Base-by-base conservation (phyloP, 2,329 filamentous ascomycete genomes). In the Botrytis deweyae region DNA sequence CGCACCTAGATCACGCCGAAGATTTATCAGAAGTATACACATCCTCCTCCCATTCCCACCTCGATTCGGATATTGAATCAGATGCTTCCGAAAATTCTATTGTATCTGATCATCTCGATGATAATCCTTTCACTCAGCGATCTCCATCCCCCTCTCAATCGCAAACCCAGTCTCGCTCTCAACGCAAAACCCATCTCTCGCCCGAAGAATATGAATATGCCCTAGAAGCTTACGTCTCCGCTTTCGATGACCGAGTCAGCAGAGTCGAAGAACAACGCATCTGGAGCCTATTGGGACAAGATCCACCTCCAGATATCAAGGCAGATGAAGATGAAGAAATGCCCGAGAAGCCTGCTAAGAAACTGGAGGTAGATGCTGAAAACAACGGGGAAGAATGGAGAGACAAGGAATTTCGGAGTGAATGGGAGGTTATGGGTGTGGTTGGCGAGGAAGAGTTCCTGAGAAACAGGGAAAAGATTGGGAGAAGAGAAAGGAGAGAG, bases 401-500 rank as follows among this genome's bases (percentile, higher is more conserved):
- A 40, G 74, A 76, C 4, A 73, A 74, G 68, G 63, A 79, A 42
- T 80, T 77, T 72, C 77, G 78, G 74, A 81, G 78, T 76, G 70
- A 76, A 25, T 82, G 81, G 81, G 81, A 82, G 74, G 74, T 66
- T 9, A 70, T 79, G 59, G 75, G 76, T 22, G 72, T 76, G 29
- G 74, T 81, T 14, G 40, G 65, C 1, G 70, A 75, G 22, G 76
- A 77, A 70, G 74, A 73, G 4, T 80, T 81, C 76, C 70, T 72
- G 25, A 75, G 55, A 58, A 80, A 79, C 74, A 72, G 72, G 69
- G 67, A 44, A 42, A 74, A 66, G 70, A 66, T 70, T 38, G 74
- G 72, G 52, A 77, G 75, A 70, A 72, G 65, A 59, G 68, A 40
- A 55, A 77, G 66, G 55, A 75, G 68, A 36, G 29, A 61, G 29